Percentiles rank a stretch among this genome's conserved stretches.
Conservation (phyloP, 2,329 filamentous ascomycete species). For the Ascochyta viciae-villosae region DNA sequence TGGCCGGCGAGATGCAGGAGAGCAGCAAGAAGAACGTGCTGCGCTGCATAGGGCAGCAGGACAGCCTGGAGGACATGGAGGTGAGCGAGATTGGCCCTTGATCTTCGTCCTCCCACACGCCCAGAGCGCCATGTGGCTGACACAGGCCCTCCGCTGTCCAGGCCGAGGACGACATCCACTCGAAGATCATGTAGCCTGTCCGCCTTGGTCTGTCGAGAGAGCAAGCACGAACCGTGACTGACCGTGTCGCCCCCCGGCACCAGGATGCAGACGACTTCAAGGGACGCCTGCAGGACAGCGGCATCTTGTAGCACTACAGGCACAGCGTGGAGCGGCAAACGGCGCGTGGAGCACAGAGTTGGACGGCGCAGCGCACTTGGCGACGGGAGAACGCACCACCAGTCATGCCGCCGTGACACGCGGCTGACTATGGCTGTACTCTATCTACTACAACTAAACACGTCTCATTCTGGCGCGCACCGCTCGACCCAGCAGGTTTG, state of each 20-base stretch:
- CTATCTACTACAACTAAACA: constrained; percentile 40
- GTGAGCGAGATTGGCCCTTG: constrained; percentile 65
- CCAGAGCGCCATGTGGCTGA: constrained; percentile 51
- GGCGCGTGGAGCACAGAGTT: constrained; percentile 19
- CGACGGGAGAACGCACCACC: constrained; percentile 47
- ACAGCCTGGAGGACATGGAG: constrained; percentile 99
- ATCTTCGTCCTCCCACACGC: constrained; percentile 21
- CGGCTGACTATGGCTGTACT: constrained; percentile 49
- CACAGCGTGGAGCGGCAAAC: constrained; percentile 29
- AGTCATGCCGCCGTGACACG: constrained; percentile 45
- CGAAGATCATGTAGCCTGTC: constrained; percentile 76
- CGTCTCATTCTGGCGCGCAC: constrained; percentile 27
- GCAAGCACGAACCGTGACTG: constrained; percentile 34
- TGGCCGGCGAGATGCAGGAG: constrained; percentile 97
- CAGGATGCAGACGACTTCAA: constrained; percentile 44
- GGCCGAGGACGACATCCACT: constrained; percentile 85
- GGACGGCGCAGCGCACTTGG: constrained; percentile 14
- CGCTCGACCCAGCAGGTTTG: constrained; percentile 39
- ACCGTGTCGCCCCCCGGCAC: constrained; percentile 30
- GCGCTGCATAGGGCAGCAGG: constrained; percentile 94
- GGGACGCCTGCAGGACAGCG: constrained; percentile 39
- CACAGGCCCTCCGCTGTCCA: constrained; percentile 56
- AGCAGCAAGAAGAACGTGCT: constrained; percentile 99
- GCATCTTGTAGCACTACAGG: constrained; percentile 34
- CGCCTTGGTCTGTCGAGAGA: constrained; percentile 21